Evolutionary conservation across 169 alveolate species (phyloP).

Genomic region (Eimeria nieschulzi): DNA sequence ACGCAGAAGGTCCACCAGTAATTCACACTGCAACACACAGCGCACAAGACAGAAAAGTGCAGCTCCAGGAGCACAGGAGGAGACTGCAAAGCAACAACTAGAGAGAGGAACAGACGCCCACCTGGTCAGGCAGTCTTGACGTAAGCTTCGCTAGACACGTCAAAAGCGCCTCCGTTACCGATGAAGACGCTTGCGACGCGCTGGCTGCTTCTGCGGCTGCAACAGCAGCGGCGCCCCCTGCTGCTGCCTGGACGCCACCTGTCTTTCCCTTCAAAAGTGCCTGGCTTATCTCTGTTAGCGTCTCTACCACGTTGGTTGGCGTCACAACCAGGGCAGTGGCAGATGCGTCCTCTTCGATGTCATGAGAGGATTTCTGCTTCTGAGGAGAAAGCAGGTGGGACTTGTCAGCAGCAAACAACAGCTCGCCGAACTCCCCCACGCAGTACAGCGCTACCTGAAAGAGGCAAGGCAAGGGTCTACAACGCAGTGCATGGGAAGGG

Average conservation of each 20-base stretch:
- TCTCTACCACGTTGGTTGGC: background rate
- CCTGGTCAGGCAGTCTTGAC: conserved; percentile 54
- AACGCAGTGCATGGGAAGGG: too few species aligned
- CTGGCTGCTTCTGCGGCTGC: conserved; percentile 5
- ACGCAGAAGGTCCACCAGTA: conserved; percentile 7
- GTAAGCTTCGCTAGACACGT: conserved; percentile 53
- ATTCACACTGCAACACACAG: conserved; percentile 17
- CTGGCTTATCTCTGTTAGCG: conserved; percentile 19
- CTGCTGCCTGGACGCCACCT: background rate
- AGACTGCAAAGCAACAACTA: background rate
- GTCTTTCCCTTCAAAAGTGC: background rate
- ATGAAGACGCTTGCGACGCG: background rate
- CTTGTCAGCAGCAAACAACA: conserved; percentile 38
- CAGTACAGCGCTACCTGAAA: conserved; percentile 62
- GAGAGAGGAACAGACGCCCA: background rate
- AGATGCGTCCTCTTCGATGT: background rate
- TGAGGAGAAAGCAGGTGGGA: background rate
- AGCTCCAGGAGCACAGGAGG: background rate
- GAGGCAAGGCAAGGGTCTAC: background rate
- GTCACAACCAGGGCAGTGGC: conserved; percentile 13
- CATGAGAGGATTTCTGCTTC: background rate
- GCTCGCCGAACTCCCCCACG: conserved; percentile 72
- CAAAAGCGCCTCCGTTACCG: conserved; percentile 50
- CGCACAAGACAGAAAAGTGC: background rate
- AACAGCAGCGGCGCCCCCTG: conserved; percentile 1